Evolutionary conservation across 805 yeast genomes (phyloP).

Genomic region (Ogataea ganodermae): DNA sequence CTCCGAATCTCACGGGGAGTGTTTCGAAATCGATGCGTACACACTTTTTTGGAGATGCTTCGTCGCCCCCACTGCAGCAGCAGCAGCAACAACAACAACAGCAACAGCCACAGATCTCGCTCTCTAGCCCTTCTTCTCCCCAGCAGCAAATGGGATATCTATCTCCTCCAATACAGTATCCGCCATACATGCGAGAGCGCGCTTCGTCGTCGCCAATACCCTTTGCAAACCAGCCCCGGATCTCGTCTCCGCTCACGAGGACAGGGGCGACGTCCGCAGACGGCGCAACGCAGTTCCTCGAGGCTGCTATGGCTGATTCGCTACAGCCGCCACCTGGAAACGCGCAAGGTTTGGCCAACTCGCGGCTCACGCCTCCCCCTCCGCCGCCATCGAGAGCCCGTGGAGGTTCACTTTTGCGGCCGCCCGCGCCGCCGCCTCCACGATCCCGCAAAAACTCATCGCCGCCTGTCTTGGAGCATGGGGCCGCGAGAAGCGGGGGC

Average conservation of each 20-base stretch:
- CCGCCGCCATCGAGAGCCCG: conserved; percentile 26
- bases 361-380: conserved; percentile 32
- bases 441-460: conserved; percentile 30
- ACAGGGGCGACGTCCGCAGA: conserved; percentile 18
- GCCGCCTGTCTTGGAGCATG: conserved; percentile 20
- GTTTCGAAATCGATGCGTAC: conserved; percentile 49
- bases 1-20: conserved; percentile 55
- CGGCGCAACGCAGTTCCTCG: conserved; percentile 25
- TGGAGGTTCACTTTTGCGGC: conserved; percentile 18
- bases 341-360: conserved; percentile 3
- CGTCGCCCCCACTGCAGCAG: conserved; percentile 9
- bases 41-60: conserved; percentile 23
- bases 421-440: conserved; percentile 37
- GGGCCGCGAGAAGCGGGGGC: neutral
- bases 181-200: conserved; percentile 19
- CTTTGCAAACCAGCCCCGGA: conserved; percentile 15
- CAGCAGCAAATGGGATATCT: conserved; percentile 9
- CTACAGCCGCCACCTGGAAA: conserved; percentile 9
- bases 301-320: conserved; percentile 24
- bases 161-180: conserved; percentile 20
- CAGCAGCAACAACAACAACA: conserved; percentile 4
- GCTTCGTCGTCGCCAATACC: conserved; percentile 28
- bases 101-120: conserved; percentile 9
- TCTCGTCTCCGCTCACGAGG: conserved; percentile 28
- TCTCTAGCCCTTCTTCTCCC: neutral